Base-by-base conservation (phyloP, 176 grass and related monocot genomes). In the Eragrostis nindensis region DNA sequence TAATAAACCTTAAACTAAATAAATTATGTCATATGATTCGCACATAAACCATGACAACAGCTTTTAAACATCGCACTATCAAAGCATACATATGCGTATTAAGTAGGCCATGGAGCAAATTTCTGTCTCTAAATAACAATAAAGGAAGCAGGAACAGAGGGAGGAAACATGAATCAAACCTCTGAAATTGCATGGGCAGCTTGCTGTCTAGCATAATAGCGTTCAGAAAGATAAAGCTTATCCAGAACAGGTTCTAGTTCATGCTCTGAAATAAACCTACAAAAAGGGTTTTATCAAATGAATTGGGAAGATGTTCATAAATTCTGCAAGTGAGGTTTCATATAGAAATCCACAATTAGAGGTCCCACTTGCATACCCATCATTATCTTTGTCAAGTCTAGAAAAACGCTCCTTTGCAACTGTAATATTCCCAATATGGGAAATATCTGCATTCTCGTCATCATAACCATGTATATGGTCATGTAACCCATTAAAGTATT, bases 171-270 rank as follows among this genome's bases (percentile, higher is more conserved):
- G 18, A 78, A 87, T 77, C 89, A 72, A 86, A 98, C 95, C 95
- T 89, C 90, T 81, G 88, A 89, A 62, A 99, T 83, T 68, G 86
- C 86, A 79, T 93, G 86, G 80, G 71, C 70, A 43, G 88, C 86
- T 84, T 95, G 96, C 40, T 99, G 84, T 84, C 91, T 90, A 16
- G 90, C 81, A 93, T 99, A 91, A 80, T 91, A 87, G 15, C 54
- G 77, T 85, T 95, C 96, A 43, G 88, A 88, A 68, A 89, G 92
- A 89, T 95, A 73, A 81, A 99, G 71, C 76, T 93, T 94, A 75
- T 82, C 86, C 73, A 95, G 85, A 70, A 92, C 81, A 67, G 90
- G 81, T 70, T 89, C 54, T 16, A 95, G 71, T 73, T 99, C 96
- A 85, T 91, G 82, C 55, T 90, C 92, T 30, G 88, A 95, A 77